Evolutionary conservation across 129 eudicot genomes (phyloP).

Genomic region (Saposhnikovia divaricata): DNA sequence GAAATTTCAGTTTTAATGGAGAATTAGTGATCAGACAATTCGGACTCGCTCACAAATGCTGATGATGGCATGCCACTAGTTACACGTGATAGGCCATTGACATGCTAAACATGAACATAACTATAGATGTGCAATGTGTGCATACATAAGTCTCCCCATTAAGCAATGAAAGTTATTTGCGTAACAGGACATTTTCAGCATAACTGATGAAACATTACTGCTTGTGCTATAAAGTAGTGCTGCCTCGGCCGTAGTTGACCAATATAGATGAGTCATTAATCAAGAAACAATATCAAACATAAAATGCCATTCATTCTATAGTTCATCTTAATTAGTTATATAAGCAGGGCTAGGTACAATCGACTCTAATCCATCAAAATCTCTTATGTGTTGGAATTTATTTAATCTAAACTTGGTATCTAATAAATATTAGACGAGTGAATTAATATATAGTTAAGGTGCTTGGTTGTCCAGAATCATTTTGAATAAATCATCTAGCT

Average conservation of each 20-base stretch:
- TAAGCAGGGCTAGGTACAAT: too few species aligned
- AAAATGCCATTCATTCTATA: not conserved
- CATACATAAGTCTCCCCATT: not conserved
- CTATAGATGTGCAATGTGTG: not conserved
- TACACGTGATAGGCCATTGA: not conserved
- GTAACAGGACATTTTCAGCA: not conserved
- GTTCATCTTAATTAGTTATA: too few species aligned
- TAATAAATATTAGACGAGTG: too few species aligned
- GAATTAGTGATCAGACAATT: not conserved
- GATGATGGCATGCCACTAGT: too few species aligned
- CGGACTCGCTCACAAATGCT: not conserved
- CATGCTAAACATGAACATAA: not conserved
- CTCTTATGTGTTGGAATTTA: too few species aligned
- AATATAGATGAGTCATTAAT: not conserved
- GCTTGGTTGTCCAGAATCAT: too few species aligned
- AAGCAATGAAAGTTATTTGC: not conserved
- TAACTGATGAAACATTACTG: not conserved
- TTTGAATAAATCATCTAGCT: too few species aligned
- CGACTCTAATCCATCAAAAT: too few species aligned
- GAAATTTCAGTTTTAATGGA: not conserved
- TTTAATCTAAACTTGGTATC: too few species aligned
- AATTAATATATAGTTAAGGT: too few species aligned
- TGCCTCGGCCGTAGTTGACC: too few species aligned
- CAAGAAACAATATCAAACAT: not conserved
- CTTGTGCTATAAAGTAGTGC: too few species aligned